Evolutionary conservation across 1,284 basidiomycete species (phyloP), one percentile per base, ranked within the genome.

Genomic region (Apiotrichum akiyoshidainum): DNA sequence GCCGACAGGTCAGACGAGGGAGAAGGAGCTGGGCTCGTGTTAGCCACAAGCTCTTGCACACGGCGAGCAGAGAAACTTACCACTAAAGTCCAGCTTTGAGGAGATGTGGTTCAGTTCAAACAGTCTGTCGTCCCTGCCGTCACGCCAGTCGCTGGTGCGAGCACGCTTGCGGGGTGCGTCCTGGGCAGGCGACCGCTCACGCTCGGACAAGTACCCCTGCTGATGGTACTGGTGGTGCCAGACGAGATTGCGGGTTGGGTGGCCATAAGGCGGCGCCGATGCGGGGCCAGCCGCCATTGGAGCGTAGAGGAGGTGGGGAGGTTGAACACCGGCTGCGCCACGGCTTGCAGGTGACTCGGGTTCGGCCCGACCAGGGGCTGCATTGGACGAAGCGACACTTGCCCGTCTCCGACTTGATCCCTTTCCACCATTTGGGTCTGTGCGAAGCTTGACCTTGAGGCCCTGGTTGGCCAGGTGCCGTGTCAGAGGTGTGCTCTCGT

Each of bases 381-480:
- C 41, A 17, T 52, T 42, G n/a, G 8, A 34, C 1, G 51, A 52
- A 11, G 41, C 51, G 26, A 45, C 51, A n/a, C 51, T 52, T 1
- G 49, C 52, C n/a, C 61, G 58, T 16, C 62, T 46, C 6, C 56
- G 46, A 37, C 35, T 47, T 1, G 53, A 21, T 7, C 53, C 62
- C 58, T 73, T 69, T 7, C 72, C 70, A 5, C 72, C 66, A 3
- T 69, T 66, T 1, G 68, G 67, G 53, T 76, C 74, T 13, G 76
- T 73, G 22, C 78, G 61, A 12, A 79, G 64, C 66, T 79, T 79
- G 57, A 79, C 72, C 63, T 78, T 79, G 41, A 78, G 63, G 0
- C 78, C 78, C 57, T 79, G 78, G 17, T 71, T 69, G 0, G 78
- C 78, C 10, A 79, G 68, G 57, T 79, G 77, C 6, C 77, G 65